Evolutionary conservation across 169 alveolate genomes (phyloP).

Genomic region (Besnoitia besnoiti): DNA sequence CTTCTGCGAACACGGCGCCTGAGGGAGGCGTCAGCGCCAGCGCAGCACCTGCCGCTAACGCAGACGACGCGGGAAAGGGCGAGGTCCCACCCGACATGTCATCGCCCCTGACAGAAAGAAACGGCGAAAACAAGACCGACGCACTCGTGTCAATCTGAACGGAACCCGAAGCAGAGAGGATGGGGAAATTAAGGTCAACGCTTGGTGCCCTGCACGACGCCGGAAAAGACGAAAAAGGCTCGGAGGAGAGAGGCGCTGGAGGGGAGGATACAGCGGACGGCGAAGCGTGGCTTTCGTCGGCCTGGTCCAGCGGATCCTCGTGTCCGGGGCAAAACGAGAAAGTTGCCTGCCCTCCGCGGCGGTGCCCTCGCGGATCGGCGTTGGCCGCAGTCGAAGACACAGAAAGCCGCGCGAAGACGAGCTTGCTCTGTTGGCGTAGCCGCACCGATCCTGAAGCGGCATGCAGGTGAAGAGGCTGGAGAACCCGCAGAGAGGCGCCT

Average conservation of each 20-base stretch:
- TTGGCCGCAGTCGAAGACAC: not conserved
- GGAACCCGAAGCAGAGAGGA: conserved; percentile 21
- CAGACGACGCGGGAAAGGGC: not conserved
- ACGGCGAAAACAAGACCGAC: not conserved
- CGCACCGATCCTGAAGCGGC: conserved; percentile 22
- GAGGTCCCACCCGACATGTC: too few species aligned
- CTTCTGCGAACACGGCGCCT: not conserved
- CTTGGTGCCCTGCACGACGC: too few species aligned
- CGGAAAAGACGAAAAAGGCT: not conserved
- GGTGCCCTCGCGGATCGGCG: not conserved
- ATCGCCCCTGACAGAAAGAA: too few species aligned
- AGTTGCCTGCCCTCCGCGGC: too few species aligned
- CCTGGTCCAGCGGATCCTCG: too few species aligned
- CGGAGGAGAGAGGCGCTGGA: not conserved
- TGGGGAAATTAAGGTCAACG: not conserved
- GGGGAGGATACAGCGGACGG: not conserved
- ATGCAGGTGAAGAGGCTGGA: not conserved
- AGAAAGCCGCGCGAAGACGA: not conserved
- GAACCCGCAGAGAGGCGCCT: not conserved
- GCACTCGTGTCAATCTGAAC: not conserved
- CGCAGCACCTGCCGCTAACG: not conserved
- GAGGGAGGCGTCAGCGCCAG: not conserved
- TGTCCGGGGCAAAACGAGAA: too few species aligned
- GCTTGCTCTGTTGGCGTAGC: not conserved
- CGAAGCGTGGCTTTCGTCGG: not conserved